Evolutionary conservation across 148 eudicot species (phyloP), one percentile per base, ranked within the genome.

Genomic region (Polygonum aviculare): DNA sequence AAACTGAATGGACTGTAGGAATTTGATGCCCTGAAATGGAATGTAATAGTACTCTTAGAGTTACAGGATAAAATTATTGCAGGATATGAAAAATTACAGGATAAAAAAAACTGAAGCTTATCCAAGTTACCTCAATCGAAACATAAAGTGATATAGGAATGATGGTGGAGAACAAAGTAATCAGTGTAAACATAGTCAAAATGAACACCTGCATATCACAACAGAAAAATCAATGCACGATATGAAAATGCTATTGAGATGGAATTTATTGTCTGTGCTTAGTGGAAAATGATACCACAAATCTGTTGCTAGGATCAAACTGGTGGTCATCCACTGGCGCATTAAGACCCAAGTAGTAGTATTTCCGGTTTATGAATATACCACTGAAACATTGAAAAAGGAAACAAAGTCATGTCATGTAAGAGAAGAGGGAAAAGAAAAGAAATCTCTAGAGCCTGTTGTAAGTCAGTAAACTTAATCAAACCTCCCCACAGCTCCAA

Each of bases 61-160:
- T 14, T 26, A 26, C 31, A 26, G 31, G 31, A 26, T 26, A 26
- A 26, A 26, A 26, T 26, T 26, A 26, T 26, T 26, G 36, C 41
- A 67, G 45, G 72, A 36, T 6, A 7, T 16, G 14, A 12, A 72
- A 72, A 72, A 33, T 41, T n/a, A 19, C 19, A 72, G 15, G n/a
- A 48, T n/a, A 41, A 19, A 16, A 70, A 9, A 72, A 0, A 41
- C 10, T 72, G 52, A 41, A 72, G 7, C 38, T 72, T 12, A 16
- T 8, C 5, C 31, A 72, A 3, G 14, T 39, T 88, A 92, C 99
- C 99, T 95, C 99, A 79, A 95, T 90, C 54, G 99, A 92, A 80
- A 95, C 99, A 81, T 95, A 95, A 45, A 95, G 97, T 48, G 99
- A 95, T 79, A 95, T 95, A 51, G 99, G 99, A 79, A 95, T 95